Evolutionary conservation across 768 basidiomycete genomes (phyloP), one percentile per base, ranked within the genome.

Genomic region (Cystofilobasidium ferigula): DNA sequence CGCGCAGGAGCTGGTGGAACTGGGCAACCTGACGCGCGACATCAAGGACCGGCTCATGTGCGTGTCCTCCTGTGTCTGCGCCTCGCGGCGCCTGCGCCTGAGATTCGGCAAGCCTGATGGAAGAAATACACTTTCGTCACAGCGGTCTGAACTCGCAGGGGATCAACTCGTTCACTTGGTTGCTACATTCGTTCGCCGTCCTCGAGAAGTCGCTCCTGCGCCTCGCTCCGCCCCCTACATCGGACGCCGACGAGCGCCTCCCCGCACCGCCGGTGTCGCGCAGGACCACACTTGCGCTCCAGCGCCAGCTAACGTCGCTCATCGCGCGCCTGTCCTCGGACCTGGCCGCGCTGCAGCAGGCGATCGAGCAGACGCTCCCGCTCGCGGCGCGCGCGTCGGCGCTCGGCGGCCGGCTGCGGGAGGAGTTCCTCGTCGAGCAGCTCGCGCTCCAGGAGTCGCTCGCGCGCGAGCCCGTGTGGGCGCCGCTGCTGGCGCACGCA

Each of bases 41-140:
- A 70, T 74, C 56, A 72, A 72, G 64, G 73, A 74, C 48, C 26
- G 58, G 1, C 69, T 72, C 28, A 69, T 66, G 63, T 64, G 28
- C 24, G 62, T 63, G 13, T 28, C 35, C 6, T 42, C 63, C 38
- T 40, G 45, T 4, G 24, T 12, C 18, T 32, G 10, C 22, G 32
- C 13, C 32, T 20, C 3, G 9, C 14, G 18, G 1, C 32, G 4
- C 14, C 13, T 42, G 9, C 40, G 59, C 14, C 18, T 61, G 36
- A 22, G 4, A n/a, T n/a, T n/a, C n/a, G n/a, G n/a, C n/a, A n/a
- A n/a, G n/a, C n/a, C n/a, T n/a, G n/a, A n/a, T n/a, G n/a, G n/a
- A n/a, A n/a, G n/a, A n/a, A n/a, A n/a, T n/a, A n/a, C n/a, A n/a
- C n/a, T n/a, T n/a, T n/a, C n/a, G n/a, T n/a, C n/a, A 16, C 22